Evolutionary conservation across 306 rosid genomes (phyloP), one percentile per base, ranked within the genome.

Genomic region (Senna tora): DNA sequence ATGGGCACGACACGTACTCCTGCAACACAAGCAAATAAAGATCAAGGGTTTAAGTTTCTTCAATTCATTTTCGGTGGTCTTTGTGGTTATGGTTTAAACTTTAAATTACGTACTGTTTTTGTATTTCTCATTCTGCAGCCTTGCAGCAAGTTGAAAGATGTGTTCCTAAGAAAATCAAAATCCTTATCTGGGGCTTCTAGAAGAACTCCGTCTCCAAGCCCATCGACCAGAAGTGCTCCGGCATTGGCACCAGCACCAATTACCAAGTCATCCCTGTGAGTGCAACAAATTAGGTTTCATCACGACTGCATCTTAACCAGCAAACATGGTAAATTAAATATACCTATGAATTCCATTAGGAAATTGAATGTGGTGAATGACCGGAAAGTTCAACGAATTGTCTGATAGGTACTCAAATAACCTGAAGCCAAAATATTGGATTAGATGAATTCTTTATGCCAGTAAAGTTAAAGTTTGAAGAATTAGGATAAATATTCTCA

Each of bases 81-180:
- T 47, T 10, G 32, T 38, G 47, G 67, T 15, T 22, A 62, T 9
- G 52, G 6, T 69, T 46, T 73, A 36, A 3, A 36, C n/a, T n/a
- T n/a, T n/a, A n/a, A 71, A 47, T 51, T 43, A 78, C 73, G 28
- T 89, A 94, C 99, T 64, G 99, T 94, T 83, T 94, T 94, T 20
- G 99, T 94, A 56, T 94, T 94, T 60, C 99, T 85, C 99, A 94
- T 94, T 86, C 99, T 79, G 87, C 99, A 94, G 50, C 99, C 99
- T 84, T 94, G 99, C 57, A 94, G 90, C 77, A 94, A 84, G 80
- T 94, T 94, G 92, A 94, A 94, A 71, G 99, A 94, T 55, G 99
- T 91, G 49, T 89, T 86, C 75, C 97, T 88, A 28, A 94, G 77
- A 64, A 91, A 91, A 54, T 94, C 96, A 51, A 94, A 89, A 77